A percentile compares a stretch with the other conserved stretches of the same genome.
These are phyloP conservation scores for Papilionanthe hybrid DNA, from an alignment of 116 monocot genomes.

Conservation along the genomic window DNA sequence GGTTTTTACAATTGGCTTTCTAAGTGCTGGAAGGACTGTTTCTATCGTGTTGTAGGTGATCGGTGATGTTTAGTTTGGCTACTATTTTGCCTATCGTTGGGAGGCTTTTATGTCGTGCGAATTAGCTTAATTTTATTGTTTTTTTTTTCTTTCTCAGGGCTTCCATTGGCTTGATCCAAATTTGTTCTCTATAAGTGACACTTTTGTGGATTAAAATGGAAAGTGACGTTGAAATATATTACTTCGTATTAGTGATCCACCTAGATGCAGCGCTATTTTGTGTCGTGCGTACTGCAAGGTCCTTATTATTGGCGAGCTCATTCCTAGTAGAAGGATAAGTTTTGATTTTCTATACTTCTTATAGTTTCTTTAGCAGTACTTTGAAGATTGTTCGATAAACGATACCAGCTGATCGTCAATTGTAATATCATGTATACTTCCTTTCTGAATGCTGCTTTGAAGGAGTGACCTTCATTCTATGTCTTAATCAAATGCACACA, in stretches of 20 bases:
- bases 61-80: not conserved
- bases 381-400: not conserved
- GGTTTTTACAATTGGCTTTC: constrained; percentile 2
- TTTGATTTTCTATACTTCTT: not conserved
- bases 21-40: not conserved
- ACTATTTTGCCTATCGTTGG: not conserved
- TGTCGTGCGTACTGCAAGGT: not conserved
- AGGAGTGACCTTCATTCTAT: not conserved
- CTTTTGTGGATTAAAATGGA: not conserved
- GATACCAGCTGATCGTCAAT: not conserved
- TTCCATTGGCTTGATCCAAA: not conserved
- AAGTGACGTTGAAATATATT: not conserved
- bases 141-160: not conserved
- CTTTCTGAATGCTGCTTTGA: not conserved
- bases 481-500: not conserved
- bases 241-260: not conserved
- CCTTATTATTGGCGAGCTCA: not conserved
- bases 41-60: not conserved
- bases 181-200: not conserved
- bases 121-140: not conserved
- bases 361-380: not conserved
- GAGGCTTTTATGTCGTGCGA: not conserved
- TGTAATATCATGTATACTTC: not conserved
- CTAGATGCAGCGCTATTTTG: not conserved
- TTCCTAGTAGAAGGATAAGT: not conserved